Evolutionary conservation across 345 rosid genomes (phyloP), one percentile per base, ranked within the genome.

Genomic region (Brassica napus): DNA sequence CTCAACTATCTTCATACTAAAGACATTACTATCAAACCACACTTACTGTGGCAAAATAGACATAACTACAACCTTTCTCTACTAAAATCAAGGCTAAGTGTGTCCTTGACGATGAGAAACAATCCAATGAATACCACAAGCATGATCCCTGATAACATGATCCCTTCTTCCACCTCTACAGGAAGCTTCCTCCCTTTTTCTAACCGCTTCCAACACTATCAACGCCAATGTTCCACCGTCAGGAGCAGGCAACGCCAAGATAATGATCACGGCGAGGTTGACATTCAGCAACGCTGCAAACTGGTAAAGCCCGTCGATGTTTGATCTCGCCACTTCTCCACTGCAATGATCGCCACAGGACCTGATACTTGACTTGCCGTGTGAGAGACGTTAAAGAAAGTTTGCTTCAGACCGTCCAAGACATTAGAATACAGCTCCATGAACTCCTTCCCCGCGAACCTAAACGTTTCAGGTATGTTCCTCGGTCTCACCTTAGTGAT

Each of bases 281-380:
- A 92, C 68, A 83, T 92, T 94, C 30, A 92, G 88, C 44, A 92
- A 79, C 4, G 98, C 98, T 1, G 97, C 98, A 47, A 94, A 94
- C 49, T 94, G 98, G 80, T 86, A 94, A 47, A 94, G 94, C 11
- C 97, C 97, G 35, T 90, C 97, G 16, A 84, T 82, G 69, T 90
- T 94, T 8, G 97, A 94, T 83, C 95, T 87, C 12, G 98, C 98
- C n/a, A 94, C 98, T 85, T 94, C 97, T 9, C 98, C 23, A 94
- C 98, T 18, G 98, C 95, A 68, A 94, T 94, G 64, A 94, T 92
- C 5, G 97, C 97, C 30, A 94, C 93, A 6, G 97, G 98, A 75
- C 98, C 97, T 0, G 98, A 76, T 58, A 94, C 94, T 82, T 92
- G 87, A 81, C 98, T 86, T 4, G 98, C 98, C 2, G 95, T 74